Evolutionary conservation across 2,329 filamentous ascomycete species (phyloP).

Genomic region (Fusarium phyllophilum): DNA sequence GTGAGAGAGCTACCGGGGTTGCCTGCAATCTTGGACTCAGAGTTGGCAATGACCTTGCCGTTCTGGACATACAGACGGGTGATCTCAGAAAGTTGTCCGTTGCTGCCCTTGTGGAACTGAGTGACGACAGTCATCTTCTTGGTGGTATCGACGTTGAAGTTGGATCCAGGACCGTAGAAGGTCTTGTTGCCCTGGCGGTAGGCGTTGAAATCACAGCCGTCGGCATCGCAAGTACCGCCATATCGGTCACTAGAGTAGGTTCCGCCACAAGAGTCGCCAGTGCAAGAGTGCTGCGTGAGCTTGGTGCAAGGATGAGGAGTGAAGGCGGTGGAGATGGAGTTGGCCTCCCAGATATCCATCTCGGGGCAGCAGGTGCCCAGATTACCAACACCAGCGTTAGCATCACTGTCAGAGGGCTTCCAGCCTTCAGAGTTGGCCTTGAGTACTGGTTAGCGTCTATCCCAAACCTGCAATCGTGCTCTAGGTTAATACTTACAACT

Average conservation of each 20-base stretch:
- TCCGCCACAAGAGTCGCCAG: conserved; percentile 62
- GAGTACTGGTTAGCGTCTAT: conserved; percentile 43
- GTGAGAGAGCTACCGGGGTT: conserved; percentile 62
- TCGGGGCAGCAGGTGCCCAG: conserved; percentile 70
- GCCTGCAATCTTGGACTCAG: conserved; percentile 53
- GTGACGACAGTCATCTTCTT: conserved; percentile 73
- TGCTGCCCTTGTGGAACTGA: conserved; percentile 64
- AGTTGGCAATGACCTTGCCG: conserved; percentile 67
- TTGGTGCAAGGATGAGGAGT: conserved; percentile 73
- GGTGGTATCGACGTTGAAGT: conserved; percentile 67
- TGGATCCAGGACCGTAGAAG: conserved; percentile 69
- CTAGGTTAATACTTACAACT: conserved; percentile 46
- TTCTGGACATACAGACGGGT: conserved; percentile 73
- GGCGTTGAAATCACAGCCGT: conserved; percentile 76
- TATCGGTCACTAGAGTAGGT: conserved; percentile 66
- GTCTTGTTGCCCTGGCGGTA: conserved; percentile 72
- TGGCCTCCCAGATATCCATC: conserved; percentile 74
- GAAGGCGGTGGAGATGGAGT: conserved; percentile 70
- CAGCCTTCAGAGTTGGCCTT: conserved; percentile 65
- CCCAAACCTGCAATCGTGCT: background rate
- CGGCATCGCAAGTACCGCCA: conserved; percentile 71
- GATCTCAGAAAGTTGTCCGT: conserved; percentile 68
- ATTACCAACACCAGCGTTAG: conserved; percentile 63
- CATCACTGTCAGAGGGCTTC: conserved; percentile 61
- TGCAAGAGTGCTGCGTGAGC: conserved; percentile 62